Conservation (phyloP, 148 eudicot species). For the Bassia scoparia region DNA sequence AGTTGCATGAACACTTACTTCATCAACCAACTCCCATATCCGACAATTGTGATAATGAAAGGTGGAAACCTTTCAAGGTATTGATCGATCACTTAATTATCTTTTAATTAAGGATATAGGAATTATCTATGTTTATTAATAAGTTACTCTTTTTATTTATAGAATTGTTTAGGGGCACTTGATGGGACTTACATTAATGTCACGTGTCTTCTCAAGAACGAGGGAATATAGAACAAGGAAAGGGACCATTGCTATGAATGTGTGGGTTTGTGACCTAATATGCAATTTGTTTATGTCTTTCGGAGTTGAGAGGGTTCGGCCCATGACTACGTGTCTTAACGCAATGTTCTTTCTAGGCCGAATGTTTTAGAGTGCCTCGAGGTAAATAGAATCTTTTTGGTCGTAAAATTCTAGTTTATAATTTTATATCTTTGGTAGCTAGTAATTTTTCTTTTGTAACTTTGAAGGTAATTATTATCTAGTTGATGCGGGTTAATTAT, state of each 20-base stretch:
- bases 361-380: background rate
- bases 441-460: too few relatives aligned
- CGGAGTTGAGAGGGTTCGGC: background rate
- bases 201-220: background rate
- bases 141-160: background rate
- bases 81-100: background rate
- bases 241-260: too few relatives aligned
- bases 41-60: background rate
- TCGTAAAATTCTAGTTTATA: background rate
- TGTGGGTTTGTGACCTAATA: background rate
- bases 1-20: background rate
- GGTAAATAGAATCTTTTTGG: background rate
- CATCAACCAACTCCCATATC: background rate
- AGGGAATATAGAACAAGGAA: background rate
- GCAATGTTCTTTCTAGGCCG: background rate
- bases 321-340: background rate
- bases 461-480: background rate
- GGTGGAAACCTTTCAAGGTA: background rate
- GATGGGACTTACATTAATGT: background rate
- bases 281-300: background rate
- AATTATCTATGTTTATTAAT: too few relatives aligned
- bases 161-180: background rate
- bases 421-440: background rate
- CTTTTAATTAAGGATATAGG: too few relatives aligned
- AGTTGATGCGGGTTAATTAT: slow-evolving; percentile 4